Evolutionary conservation across 306 rosid genomes (phyloP).

Genomic region (Malus sylvestris): DNA sequence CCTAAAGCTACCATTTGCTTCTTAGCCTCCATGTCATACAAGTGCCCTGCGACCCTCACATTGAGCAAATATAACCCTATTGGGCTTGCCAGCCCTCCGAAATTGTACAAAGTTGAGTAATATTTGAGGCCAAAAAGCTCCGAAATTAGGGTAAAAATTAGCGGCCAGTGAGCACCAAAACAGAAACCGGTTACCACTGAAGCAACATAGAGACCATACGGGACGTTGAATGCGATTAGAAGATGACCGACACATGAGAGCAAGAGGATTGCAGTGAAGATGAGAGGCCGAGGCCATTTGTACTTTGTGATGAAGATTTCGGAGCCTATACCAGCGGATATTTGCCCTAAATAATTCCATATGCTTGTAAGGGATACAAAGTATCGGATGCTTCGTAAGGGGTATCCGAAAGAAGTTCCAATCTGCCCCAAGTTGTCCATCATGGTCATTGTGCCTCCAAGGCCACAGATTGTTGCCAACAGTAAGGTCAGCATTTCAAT

Average conservation of each 20-base stretch:
- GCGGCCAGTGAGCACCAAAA: constrained; percentile 31
- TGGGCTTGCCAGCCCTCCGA: constrained; percentile 29
- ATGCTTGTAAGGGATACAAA: constrained; percentile 24
- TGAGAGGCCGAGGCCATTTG: constrained; percentile 21
- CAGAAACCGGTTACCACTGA: constrained; percentile 26
- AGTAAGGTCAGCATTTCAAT: constrained; percentile 10
- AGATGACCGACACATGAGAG: constrained; percentile 18
- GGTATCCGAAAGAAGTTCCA: constrained; percentile 25
- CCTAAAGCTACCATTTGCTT: constrained; percentile 30
- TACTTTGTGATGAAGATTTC: constrained; percentile 11
- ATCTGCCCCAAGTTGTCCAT: constrained; percentile 29
- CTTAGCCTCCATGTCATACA: constrained; percentile 29
- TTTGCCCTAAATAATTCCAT: constrained; percentile 13
- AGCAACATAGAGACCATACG: constrained; percentile 20
- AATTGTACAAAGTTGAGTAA: constrained; percentile 33
- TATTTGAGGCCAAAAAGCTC: constrained; percentile 39
- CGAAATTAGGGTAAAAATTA: constrained; percentile 28
- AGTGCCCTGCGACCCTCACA: constrained; percentile 30
- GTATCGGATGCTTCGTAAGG: neutral
- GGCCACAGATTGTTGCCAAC: constrained; percentile 5
- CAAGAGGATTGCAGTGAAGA: constrained; percentile 8
- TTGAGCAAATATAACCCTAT: constrained; percentile 31
- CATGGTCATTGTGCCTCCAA: constrained; percentile 19
- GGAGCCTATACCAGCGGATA: neutral
- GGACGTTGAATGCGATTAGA: constrained; percentile 15